These are phyloP conservation scores for Pichia sp. DNA, from an alignment of 1,139 yeast genomes.

Conservation along the genomic window DNA sequence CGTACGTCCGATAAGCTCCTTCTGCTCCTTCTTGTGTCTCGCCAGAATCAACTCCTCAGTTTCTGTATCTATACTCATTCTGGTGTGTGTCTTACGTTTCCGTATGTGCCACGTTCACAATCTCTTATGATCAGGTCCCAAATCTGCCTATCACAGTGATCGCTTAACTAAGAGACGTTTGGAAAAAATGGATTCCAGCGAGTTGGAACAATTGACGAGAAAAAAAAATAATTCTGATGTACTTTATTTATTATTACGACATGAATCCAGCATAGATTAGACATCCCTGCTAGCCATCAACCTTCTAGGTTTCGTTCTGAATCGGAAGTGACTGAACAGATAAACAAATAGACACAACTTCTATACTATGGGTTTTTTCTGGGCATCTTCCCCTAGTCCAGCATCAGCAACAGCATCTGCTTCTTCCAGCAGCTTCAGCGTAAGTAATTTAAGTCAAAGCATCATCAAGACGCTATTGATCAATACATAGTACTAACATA, in stretches of 20 bases:
- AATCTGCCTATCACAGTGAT: neutral
- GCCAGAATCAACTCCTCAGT: constrained; percentile 52
- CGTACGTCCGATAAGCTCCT: constrained; percentile 60
- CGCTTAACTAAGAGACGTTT: neutral
- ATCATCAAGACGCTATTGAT: too few species aligned
- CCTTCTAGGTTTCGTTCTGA: neutral
- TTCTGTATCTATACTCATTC: constrained; percentile 25
- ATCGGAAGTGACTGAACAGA: neutral
- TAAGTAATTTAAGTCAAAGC: neutral
- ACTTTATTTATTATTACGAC: neutral
- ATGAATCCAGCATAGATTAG: too few species aligned
- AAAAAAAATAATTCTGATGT: neutral
- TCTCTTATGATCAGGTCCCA: neutral
- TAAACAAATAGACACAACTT: neutral
- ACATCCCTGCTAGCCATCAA: neutral
- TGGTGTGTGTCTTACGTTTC: too few species aligned
- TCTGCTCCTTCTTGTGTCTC: constrained; percentile 65
- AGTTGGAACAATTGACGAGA: neutral
- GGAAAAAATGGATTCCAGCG: neutral
- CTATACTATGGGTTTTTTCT: constrained; percentile 54
- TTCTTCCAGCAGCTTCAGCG: neutral
- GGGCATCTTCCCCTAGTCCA: constrained; percentile 20
- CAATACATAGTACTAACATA: neutral
- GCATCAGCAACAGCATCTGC: neutral
- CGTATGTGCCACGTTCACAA: too few species aligned